These are phyloP conservation scores for Pseudocercospora musae DNA, from an alignment of 2,329 filamentous ascomycete genomes.

Conservation along the genomic window DNA sequence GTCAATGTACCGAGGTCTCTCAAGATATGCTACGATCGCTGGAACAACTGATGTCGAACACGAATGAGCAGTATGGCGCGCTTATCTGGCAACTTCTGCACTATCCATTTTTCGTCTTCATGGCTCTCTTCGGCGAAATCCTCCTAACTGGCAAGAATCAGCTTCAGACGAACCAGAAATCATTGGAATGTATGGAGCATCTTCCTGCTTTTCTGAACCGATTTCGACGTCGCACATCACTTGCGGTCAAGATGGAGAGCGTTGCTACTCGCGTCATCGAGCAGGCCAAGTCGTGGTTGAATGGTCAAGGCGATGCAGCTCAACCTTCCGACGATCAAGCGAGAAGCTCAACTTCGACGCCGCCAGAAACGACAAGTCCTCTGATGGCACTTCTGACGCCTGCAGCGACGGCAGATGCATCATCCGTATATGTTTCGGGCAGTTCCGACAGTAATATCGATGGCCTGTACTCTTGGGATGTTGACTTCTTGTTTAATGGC, in stretches of 20 bases:
- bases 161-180: background rate
- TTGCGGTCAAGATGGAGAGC: slow-evolving; percentile 18
- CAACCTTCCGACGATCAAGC: background rate
- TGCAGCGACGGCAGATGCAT: background rate
- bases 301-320: background rate
- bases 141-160: background rate
- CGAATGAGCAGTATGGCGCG: slow-evolving; percentile 22
- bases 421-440: background rate
- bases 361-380: background rate
- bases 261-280: slow-evolving; percentile 2
- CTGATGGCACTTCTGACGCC: background rate
- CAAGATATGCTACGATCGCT: slow-evolving; percentile 21
- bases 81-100: slow-evolving; percentile 27
- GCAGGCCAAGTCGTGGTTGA: background rate
- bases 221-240: slow-evolving; percentile 17
- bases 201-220: slow-evolving; percentile 20
- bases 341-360: background rate
- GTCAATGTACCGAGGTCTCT: slow-evolving; percentile 8
- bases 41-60: slow-evolving; percentile 18
- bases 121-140: slow-evolving; percentile 23
- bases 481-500: background rate
- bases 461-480: background rate
- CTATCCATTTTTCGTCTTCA: slow-evolving; percentile 26
- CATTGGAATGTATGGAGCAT: slow-evolving; percentile 18
- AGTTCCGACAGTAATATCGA: background rate